Percentiles rank a stretch among this genome's conserved stretches.
phyloP scores from a whole-genome alignment of 371 early-diverging fungal genomes.

The Mucor piriformis region DNA sequence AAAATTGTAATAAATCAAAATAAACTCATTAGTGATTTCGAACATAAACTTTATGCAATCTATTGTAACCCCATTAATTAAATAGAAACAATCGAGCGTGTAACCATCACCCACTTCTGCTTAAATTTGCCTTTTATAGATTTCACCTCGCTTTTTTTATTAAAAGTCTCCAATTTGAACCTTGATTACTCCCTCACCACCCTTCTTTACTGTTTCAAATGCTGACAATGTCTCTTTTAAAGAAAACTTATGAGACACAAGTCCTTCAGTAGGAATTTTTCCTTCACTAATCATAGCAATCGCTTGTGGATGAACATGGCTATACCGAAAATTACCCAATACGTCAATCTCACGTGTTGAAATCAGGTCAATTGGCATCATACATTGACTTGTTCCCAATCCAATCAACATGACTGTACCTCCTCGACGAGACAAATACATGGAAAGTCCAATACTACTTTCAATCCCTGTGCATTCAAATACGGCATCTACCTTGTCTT shows the following conservation, averaged over 20 bases:
- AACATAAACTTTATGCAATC: not conserved
- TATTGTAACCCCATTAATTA: not conserved
- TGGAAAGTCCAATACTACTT: slow-evolving; percentile 42
- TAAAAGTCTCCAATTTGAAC: slow-evolving; percentile 34
- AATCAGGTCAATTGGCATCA: slow-evolving; percentile 37
- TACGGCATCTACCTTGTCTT: slow-evolving; percentile 42
- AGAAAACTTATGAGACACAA: slow-evolving; percentile 47
- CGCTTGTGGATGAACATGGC: slow-evolving; percentile 43
- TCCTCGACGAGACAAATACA: slow-evolving; percentile 42
- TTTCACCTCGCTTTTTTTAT: not conserved
- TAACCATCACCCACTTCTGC: not conserved
- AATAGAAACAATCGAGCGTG: not conserved
- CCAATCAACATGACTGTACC: slow-evolving; percentile 47
- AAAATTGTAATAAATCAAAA: not conserved
- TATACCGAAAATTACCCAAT: slow-evolving; percentile 47
- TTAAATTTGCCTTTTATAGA: slow-evolving; percentile 20
- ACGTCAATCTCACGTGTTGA: slow-evolving; percentile 42
- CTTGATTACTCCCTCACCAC: slow-evolving; percentile 42
- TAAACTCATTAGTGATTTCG: not conserved
- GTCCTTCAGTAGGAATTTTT: slow-evolving; percentile 40
- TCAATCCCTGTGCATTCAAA: slow-evolving; percentile 54
- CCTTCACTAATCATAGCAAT: slow-evolving; percentile 42
- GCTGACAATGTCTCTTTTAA: slow-evolving; percentile 42
- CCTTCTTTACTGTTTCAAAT: slow-evolving; percentile 42
- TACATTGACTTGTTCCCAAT: slow-evolving; percentile 39